Conservation (phyloP, 495 filamentous ascomycete species). For the Penicillium coffeae region DNA sequence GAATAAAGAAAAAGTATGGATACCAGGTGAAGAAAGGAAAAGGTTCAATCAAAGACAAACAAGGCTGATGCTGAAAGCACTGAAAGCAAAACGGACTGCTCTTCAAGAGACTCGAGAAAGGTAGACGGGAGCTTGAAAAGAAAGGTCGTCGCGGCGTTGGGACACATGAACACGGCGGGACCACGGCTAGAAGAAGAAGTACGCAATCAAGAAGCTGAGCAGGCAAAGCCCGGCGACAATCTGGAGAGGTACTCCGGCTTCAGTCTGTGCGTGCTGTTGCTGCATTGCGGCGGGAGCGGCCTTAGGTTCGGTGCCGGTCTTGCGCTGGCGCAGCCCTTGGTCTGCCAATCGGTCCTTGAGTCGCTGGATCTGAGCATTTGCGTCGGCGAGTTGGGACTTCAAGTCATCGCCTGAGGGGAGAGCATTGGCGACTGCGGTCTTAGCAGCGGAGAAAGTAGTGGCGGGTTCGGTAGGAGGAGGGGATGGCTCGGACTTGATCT, state of each 20-base stretch:
- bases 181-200: conserved; percentile 77
- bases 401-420: conserved; percentile 59
- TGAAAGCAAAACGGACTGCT: conserved; percentile 21
- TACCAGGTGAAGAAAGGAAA: conserved; percentile 21
- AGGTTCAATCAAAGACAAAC: background rate
- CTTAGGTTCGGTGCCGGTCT: conserved; percentile 42
- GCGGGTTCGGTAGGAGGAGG: conserved; percentile 21
- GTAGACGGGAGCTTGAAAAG: conserved; percentile 8
- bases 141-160: conserved; percentile 22
- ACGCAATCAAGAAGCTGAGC: conserved; percentile 86
- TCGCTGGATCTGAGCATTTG: conserved; percentile 66
- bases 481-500: conserved; percentile 36
- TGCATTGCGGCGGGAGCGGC: conserved; percentile 38
- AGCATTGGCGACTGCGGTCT: conserved; percentile 41
- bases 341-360: conserved; percentile 68
- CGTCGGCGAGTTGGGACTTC: conserved; percentile 68
- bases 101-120: conserved; percentile 22
- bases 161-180: conserved; percentile 16
- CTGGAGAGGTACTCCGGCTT: conserved; percentile 81
- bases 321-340: conserved; percentile 67
- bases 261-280: conserved; percentile 46
- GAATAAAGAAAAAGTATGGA: conserved; percentile 16
- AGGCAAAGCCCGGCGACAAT: conserved; percentile 80
- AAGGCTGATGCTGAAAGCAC: conserved; percentile 27
- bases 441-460: conserved; percentile 19